Base-by-base conservation (phyloP, 345 rosid genomes). In the Noccaea caerulescens region DNA sequence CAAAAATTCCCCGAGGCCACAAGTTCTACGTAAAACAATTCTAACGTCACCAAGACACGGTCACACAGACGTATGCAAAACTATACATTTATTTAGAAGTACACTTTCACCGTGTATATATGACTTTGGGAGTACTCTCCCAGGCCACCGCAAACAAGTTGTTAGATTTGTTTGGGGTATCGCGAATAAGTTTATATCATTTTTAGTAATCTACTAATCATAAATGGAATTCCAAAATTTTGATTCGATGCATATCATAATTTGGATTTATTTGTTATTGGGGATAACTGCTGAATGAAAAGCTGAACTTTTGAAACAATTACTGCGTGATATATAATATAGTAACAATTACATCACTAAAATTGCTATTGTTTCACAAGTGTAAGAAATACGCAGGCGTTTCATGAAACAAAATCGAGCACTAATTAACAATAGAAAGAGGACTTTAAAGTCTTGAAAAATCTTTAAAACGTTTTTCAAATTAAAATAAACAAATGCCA, bases 391-490 rank as follows among this genome's bases (percentile, higher is more conserved):
- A 23, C 32, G 11, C 23, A 20, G 32, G n/a, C 1, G 25, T 3
- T 46, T 14, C 14, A 39, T 10, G 3, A 41, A 4, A 11, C 45
- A 3, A 41, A 11, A 42, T 42, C 7, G 45, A 42, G 45, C 14
- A 8, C 3, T 37, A 16, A 37, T 16, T 5, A 44, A 13, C 14
- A 12, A 12, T 4, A 44, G 7, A 44, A 2, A 44, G 1, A 44
- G 9, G 6, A 5, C 2, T 33, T 56, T 4, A 5, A 8, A 34
- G 10, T 14, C 61, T 16, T 36, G 2, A 5, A 56, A 56, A 36
- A 36, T 36, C 38, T 56, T 37, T 4, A 14, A n/a, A 16, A 9
- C 44, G 37, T 56, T 56, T 36, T 36, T 56, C 61, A 56, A 56
- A 56, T 34, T 18, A 14, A 41, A 41, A 11, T 10, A 41, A 56